Percentiles rank a stretch among this genome's conserved stretches.
phyloP scores from a whole-genome alignment of 2,329 filamentous ascomycete species.

The Bipolaris oryzae region DNA sequence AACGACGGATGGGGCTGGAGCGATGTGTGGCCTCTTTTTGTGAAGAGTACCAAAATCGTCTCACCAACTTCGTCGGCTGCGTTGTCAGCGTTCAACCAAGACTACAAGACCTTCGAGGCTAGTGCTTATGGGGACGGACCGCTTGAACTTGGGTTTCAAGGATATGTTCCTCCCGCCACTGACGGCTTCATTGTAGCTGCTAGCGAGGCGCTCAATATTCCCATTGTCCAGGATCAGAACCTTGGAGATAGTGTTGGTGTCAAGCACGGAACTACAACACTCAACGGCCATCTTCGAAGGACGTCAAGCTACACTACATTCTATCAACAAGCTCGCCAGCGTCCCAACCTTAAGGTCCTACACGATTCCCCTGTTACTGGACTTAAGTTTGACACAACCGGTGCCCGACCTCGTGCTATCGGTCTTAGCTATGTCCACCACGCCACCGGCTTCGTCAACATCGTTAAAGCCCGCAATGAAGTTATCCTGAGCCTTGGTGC shows the following conservation, averaged over 20 bases:
- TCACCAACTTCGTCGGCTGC: constrained; percentile 26
- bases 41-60: constrained; percentile 39
- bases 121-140: constrained; percentile 36
- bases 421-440: constrained; percentile 38
- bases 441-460: constrained; percentile 28
- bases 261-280: constrained; percentile 40
- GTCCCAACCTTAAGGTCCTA: constrained; percentile 38
- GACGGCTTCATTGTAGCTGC: constrained; percentile 37
- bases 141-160: constrained; percentile 38
- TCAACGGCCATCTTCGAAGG: constrained; percentile 28
- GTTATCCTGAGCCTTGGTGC: constrained; percentile 43
- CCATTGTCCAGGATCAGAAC: constrained; percentile 44
- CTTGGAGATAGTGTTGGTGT: constrained; percentile 37
- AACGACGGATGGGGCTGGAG: constrained; percentile 61
- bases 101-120: constrained; percentile 38
- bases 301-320: constrained; percentile 42
- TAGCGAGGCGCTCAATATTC: constrained; percentile 36
- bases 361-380: constrained; percentile 36
- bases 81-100: constrained; percentile 33
- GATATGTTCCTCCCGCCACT: constrained; percentile 37
- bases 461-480: constrained; percentile 38
- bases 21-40: constrained; percentile 29
- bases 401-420: constrained; percentile 24
- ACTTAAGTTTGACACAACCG: constrained; percentile 26
- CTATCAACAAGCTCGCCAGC: constrained; percentile 35